Evolutionary conservation across 2,329 filamentous ascomycete species (phyloP).

Genomic region (Metarhizium anisopliae): DNA sequence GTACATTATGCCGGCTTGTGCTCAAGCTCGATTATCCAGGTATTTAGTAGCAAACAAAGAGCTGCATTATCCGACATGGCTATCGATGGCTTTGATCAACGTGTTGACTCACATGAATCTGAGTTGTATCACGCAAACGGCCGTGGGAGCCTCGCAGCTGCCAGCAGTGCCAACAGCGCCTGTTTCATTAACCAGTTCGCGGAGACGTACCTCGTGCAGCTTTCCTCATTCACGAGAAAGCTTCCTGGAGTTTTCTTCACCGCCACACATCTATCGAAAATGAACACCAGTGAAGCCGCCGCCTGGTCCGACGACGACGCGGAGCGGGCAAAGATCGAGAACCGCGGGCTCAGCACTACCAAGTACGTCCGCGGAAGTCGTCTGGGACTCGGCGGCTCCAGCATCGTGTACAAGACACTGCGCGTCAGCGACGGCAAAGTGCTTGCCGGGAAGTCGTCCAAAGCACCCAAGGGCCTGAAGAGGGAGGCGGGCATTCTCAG

Average conservation of each 20-base stretch:
- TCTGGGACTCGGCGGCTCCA: constrained; percentile 20
- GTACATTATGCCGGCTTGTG: background rate
- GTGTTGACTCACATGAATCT: no score
- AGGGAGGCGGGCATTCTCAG: background rate
- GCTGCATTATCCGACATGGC: background rate
- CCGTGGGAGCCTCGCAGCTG: background rate
- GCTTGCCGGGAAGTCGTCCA: constrained; percentile 20
- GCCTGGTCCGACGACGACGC: constrained; percentile 15
- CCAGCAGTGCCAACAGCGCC: background rate
- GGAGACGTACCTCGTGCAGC: no score
- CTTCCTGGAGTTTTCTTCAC: no score
- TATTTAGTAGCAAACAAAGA: background rate
- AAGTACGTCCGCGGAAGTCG: constrained; percentile 16
- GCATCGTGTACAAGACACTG: constrained; percentile 19
- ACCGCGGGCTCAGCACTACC: constrained; percentile 7
- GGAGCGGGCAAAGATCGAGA: constrained; percentile 5
- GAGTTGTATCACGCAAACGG: background rate
- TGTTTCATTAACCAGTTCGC: no score
- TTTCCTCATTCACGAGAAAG: no score
- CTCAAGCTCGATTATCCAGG: background rate
- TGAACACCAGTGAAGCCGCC: background rate
- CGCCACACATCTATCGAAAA: background rate
- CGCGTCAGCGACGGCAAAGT: constrained; percentile 15
- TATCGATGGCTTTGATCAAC: no score
- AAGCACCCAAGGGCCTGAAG: background rate